Evolutionary conservation across 371 early-diverging fungal species (phyloP).

Genomic region (Quaeritorhiza haematococci): DNA sequence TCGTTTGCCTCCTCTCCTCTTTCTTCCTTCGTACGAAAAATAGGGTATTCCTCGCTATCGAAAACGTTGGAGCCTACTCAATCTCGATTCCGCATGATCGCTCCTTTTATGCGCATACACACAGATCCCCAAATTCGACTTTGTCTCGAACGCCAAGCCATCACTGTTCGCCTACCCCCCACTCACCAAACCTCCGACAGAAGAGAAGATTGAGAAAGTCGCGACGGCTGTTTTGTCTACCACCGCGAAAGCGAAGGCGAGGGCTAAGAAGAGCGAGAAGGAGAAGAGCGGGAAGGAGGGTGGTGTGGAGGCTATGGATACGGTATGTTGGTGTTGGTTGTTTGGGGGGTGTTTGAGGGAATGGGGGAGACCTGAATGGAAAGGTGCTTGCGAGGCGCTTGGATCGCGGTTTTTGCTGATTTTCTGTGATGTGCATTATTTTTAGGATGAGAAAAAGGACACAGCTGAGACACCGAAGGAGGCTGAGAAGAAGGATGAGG

Average conservation of each 20-base stretch:
- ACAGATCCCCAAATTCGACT: constrained; percentile 79
- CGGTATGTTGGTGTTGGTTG: too few relatives aligned
- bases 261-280: constrained; percentile 78
- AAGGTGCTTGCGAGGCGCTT: too few relatives aligned
- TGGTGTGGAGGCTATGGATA: constrained; percentile 34
- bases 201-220: constrained; percentile 55
- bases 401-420: too few relatives aligned
- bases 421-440: constrained; percentile 27
- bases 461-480: constrained; percentile 30
- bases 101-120: background rate
- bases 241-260: constrained; percentile 86
- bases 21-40: background rate
- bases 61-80: too few relatives aligned
- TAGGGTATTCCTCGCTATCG: too few relatives aligned
- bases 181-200: constrained; percentile 62
- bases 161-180: constrained; percentile 91
- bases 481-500: constrained; percentile 14
- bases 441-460: constrained; percentile 51
- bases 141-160: constrained; percentile 77
- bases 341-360: too few relatives aligned
- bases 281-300: constrained; percentile 53
- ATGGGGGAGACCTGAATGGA: too few relatives aligned
- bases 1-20: background rate
- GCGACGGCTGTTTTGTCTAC: constrained; percentile 94
- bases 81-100: background rate